Evolutionary conservation across 202 grass and related monocot genomes (phyloP).

Genomic region (Elaeis oleifera): DNA sequence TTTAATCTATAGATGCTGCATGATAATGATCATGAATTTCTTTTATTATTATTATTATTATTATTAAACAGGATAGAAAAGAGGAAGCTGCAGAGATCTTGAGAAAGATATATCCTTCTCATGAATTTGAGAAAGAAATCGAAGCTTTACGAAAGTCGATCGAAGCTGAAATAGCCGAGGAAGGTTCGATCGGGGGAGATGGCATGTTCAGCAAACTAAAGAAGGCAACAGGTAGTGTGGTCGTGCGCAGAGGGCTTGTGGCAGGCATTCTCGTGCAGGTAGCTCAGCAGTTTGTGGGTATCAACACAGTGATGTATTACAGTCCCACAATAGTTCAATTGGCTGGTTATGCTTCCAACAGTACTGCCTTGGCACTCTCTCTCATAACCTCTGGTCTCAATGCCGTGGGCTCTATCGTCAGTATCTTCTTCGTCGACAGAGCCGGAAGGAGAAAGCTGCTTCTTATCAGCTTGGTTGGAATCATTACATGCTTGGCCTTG

Average conservation of each 20-base stretch:
- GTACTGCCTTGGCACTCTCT: conserved; percentile 73
- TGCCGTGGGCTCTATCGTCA: conserved; percentile 66
- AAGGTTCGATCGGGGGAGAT: conserved; percentile 60
- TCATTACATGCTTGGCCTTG: conserved; percentile 56
- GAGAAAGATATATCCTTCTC: conserved; percentile 69
- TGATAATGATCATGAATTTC: neutral
- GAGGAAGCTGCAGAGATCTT: conserved; percentile 66
- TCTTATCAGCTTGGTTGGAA: conserved; percentile 79
- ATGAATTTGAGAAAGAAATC: conserved; percentile 81
- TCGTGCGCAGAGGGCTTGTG: conserved; percentile 59
- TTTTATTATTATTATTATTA: neutral
- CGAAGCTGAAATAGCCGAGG: conserved; percentile 59
- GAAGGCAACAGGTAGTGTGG: conserved; percentile 57
- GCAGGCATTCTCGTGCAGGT: conserved; percentile 81
- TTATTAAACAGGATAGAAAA: conserved; percentile 57
- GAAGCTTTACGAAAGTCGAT: conserved; percentile 57
- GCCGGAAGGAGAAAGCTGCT: conserved; percentile 64
- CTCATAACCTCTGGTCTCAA: conserved; percentile 90
- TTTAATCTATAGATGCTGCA: too few relatives aligned
- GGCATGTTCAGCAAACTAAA: conserved; percentile 47
- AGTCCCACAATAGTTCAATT: conserved; percentile 95
- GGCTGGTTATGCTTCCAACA: conserved; percentile 77
- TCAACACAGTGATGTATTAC: conserved; percentile 99
- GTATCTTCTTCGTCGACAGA: conserved; percentile 93
- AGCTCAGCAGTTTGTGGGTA: conserved; percentile 88